A percentile compares a stretch with the other conserved stretches of the same genome.
These are phyloP conservation scores for Chenopodium quinoa DNA, from an alignment of 148 eudicot genomes.

Conservation along the genomic window DNA sequence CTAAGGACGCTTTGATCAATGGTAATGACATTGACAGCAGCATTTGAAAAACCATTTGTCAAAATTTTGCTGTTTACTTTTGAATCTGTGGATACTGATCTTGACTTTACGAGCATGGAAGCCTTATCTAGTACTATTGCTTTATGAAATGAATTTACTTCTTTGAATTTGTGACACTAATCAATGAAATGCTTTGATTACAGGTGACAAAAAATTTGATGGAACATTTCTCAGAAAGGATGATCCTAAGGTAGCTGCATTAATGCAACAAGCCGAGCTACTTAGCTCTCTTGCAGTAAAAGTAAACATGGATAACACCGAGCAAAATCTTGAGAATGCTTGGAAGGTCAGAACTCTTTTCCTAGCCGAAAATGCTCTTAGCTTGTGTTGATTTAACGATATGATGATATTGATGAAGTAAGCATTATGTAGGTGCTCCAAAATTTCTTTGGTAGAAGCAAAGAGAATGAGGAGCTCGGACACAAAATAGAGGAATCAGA, in stretches of 20 bases:
- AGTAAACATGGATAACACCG: constrained; percentile 70
- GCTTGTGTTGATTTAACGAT: not conserved
- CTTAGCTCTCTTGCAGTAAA: constrained; percentile 85
- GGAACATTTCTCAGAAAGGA: constrained; percentile 80
- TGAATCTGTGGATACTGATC: constrained; percentile 22
- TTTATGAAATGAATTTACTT: constrained; percentile 8
- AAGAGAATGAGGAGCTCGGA: constrained; percentile 44
- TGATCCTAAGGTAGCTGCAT: constrained; percentile 73
- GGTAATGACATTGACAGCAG: constrained; percentile 41
- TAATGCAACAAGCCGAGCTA: constrained; percentile 86
- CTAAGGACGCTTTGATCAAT: constrained; percentile 42
- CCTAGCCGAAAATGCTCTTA: not conserved
- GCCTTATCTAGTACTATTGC: constrained; percentile 20
- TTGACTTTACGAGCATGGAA: constrained; percentile 25
- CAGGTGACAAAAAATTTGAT: constrained; percentile 41
- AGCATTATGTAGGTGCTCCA: constrained; percentile 58
- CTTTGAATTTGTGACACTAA: not conserved
- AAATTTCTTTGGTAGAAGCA: constrained; percentile 57
- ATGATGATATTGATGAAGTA: not conserved
- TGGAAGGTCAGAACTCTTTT: constrained; percentile 63
- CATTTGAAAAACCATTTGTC: constrained; percentile 20
- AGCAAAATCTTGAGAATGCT: constrained; percentile 85
- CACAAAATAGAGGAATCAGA: constrained; percentile 38
- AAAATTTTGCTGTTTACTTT: constrained; percentile 25
- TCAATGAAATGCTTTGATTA: constrained; percentile 1